phyloP scores from a whole-genome alignment of 2,329 filamentous ascomycete species.

The Nemania sp. region DNA sequence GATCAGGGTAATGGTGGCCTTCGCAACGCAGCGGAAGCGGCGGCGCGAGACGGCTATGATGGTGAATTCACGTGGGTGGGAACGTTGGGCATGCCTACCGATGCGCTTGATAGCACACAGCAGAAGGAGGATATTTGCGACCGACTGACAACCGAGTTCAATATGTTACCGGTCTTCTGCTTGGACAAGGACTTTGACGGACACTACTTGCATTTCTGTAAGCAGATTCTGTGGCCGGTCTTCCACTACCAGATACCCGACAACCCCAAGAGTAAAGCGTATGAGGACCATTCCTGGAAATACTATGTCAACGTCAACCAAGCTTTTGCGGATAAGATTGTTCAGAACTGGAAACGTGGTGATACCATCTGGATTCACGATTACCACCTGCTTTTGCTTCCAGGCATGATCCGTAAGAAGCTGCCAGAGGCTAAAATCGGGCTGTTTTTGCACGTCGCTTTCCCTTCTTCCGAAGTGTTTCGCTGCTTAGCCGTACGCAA shows the following conservation, averaged over 20 bases:
- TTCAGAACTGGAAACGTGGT: conserved; percentile 92
- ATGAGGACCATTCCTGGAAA: conserved; percentile 96
- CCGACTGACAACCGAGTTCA: conserved; percentile 81
- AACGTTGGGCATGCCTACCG: conserved; percentile 92
- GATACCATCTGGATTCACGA: conserved; percentile 97
- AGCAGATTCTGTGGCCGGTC: conserved; percentile 96
- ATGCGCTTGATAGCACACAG: conserved; percentile 78
- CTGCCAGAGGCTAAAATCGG: conserved; percentile 94
- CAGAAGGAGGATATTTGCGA: conserved; percentile 88
- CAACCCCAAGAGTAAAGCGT: conserved; percentile 97
- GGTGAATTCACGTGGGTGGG: conserved; percentile 90
- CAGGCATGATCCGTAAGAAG: conserved; percentile 88
- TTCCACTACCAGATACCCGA: conserved; percentile 99
- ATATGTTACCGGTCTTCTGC: conserved; percentile 86
- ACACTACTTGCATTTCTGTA: conserved; percentile 96
- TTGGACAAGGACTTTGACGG: conserved; percentile 94
- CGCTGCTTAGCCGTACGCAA: conserved; percentile 88
- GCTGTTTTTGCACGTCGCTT: conserved; percentile 94
- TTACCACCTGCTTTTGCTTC: conserved; percentile 91
- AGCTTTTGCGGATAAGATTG: conserved; percentile 89
- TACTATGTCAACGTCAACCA: conserved; percentile 95
- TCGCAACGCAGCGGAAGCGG: conserved; percentile 86
- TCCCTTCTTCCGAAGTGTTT: conserved; percentile 96
- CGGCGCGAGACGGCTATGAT: conserved; percentile 74
- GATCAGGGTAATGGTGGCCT: conserved; percentile 94